A percentile compares a stretch with the other conserved stretches of the same genome.
phyloP scores from a whole-genome alignment of 176 grass and related monocot species.

The Urochloa ruziziensis region DNA sequence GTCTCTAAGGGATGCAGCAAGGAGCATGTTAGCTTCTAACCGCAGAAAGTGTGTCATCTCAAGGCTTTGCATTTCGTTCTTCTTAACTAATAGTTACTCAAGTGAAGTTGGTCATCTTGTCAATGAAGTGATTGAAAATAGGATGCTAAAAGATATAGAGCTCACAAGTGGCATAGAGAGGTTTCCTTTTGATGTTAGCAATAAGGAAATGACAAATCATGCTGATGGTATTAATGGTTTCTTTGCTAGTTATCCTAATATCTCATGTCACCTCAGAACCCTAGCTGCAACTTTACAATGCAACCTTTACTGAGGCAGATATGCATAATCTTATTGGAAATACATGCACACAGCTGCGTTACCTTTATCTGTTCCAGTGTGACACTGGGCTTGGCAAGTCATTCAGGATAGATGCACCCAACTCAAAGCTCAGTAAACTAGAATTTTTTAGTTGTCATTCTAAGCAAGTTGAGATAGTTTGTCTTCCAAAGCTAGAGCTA shows the following conservation, averaged over 20 bases:
- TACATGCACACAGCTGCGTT: background rate
- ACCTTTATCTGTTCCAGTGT: background rate
- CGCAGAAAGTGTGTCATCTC: background rate
- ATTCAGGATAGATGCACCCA: background rate
- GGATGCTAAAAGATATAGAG: background rate
- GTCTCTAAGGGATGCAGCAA: background rate
- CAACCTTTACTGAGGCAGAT: background rate
- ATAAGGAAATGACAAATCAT: background rate
- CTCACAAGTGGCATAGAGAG: background rate
- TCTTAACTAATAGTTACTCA: background rate
- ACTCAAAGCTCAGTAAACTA: background rate
- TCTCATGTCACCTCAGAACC: background rate
- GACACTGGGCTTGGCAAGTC: background rate
- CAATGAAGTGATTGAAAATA: background rate
- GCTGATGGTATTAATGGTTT: background rate
- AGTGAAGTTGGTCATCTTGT: conserved; percentile 6
- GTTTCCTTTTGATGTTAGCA: background rate
- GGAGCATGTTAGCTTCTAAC: background rate
- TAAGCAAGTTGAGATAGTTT: background rate
- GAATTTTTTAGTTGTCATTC: background rate
- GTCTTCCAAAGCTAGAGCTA: background rate
- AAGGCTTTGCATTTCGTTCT: background rate
- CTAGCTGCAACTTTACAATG: background rate
- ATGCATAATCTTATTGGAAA: background rate
- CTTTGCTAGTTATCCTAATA: background rate